Evolutionary conservation across 192 early-diverging fungal genomes (phyloP), one percentile per base, ranked within the genome.

Genomic region (Podila verticillata): DNA sequence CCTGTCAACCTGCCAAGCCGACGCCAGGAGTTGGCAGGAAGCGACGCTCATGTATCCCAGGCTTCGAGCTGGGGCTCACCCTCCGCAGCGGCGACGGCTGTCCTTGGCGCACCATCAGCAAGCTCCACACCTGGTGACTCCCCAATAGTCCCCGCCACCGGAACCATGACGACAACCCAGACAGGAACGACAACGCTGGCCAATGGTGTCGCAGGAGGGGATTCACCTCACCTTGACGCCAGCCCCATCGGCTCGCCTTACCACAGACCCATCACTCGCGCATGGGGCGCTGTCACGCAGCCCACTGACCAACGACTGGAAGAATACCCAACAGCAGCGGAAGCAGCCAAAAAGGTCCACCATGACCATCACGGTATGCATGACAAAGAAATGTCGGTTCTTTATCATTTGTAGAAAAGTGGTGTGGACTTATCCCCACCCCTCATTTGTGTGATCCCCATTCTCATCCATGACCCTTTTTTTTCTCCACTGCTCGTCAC

Each of bases 251-350:
- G 64, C 24, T 72, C 77, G 19, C 61, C 77, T 48, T 63, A 64
- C 19, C 77, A 72, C 31, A 80, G 68, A 34, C 3, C 75, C 28
- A 31, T 66, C 3, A 65, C 77, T 0, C 58, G 77, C 29, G 77
- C 70, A 3, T 80, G 77, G 77, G 70, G 77, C 5, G 35, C 63
- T 8, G 66, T 80, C 6, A 60, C 65, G 7, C 65, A 66, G 24
- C 48, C 70, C 1, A 54, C 58, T 15, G 70, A 80, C 34, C 65
- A 68, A 8, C 44, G 61, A 39, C 59, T 68, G 5, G 77, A 72
- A 6, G 77, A 80, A 63, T 80, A 59, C 61, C 77, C 77, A 5
- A 80, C 77, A 49, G 77, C 77, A n/a, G 77, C 77, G 32, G 77
- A 80, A 48, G 77, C 77, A n/a, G 64, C 77, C 12, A 80, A 80